Evolutionary conservation across 306 rosid genomes (phyloP), one percentile per base, ranked within the genome.

Genomic region (Glycyrrhiza uralensis): DNA sequence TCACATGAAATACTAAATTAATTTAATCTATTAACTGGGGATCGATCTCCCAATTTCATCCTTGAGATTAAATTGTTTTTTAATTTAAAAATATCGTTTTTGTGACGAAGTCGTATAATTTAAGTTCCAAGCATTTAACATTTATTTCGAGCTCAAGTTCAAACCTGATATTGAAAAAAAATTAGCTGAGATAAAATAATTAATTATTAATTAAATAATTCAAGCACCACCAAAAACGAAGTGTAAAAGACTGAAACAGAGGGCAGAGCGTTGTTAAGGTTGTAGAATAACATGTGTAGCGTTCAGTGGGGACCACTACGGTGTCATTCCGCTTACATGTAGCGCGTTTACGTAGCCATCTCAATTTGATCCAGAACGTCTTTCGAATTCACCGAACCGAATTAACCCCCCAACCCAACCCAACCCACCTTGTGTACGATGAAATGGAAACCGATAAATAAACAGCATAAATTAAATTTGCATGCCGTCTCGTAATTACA

Each of bases 311-410:
- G 81, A 76, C 72, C 76, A 19, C 51, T 2, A 4, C 44, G 11
- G 3, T 23, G 33, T 24, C 61, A 4, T 20, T 56, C 44, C 52
- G 50, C 76, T 78, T 72, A 63, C 35, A n/a, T 11, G 51, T 63
- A 61, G 85, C 82, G 87, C 87, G 90, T 83, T 62, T 18, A 51
- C 24, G 11, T n/a, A 35, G 33, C 74, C 39, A 24, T 20, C 8
- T 62, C 12, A 80, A n/a, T 62, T 72, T 22, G 22, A 23, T 46
- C 24, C 55, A 52, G 54, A 24, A 49, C 36, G 10, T 19, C 13
- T 9, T 0, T 3, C 0, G 1, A 65, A 50, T 69, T 83, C 42
- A 60, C 81, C 80, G 66, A 69, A 60, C 81, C 80, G 66, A 69
- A 80, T 13, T 54, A 60, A n/a, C n/a, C n/a, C 67, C 65, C 79